Evolutionary conservation across 352 stramenopile species (phyloP), one percentile per base, ranked within the genome.

Genomic region (Globisporangium solare): DNA sequence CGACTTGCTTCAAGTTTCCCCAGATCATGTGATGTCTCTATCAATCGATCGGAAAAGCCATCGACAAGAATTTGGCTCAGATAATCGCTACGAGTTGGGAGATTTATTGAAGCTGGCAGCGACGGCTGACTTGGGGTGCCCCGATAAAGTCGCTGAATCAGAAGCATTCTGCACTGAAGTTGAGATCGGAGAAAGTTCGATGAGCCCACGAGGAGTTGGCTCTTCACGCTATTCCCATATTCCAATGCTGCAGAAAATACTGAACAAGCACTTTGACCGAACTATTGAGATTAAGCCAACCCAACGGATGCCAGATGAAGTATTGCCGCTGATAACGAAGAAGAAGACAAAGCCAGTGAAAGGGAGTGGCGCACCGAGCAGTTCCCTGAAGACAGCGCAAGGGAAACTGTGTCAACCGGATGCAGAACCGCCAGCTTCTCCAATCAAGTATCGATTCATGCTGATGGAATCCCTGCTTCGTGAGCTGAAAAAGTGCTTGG

Each of bases 11-110:
- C 66, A 81, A 58, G 58, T 82, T 47, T 58, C 67, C 0, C 81
- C 81, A 20, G 81, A 92, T 4, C 67, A 82, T 51, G 70, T 83
- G n/a, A 79, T 88, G 63, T 69, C 67, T 7, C 42, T 88, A 5
- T 77, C 71, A 27, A 76, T 80, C 20, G 69, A 54, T 39, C 56
- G 56, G 31, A 60, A 63, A 43, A 21, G 17, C 12, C 58, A 43
- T 6, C 58, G 51, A 5, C 43, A 46, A 51, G 56, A 49, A 70
- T 48, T 58, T 46, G 7, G 64, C 50, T 37, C 68, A 17, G 61
- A 50, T 17, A 78, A 70, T 54, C 67, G 68, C 10, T 88, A 84
- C 51, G 75, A 74, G 37, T 55, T 86, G 24, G 62, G 68, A 12
- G 76, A 88, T 41, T 55, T 88, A 50, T 68, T 86, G 11, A 67